Evolutionary conservation across 1,139 yeast species (phyloP).

Genomic region (Williopsis jadinii): DNA sequence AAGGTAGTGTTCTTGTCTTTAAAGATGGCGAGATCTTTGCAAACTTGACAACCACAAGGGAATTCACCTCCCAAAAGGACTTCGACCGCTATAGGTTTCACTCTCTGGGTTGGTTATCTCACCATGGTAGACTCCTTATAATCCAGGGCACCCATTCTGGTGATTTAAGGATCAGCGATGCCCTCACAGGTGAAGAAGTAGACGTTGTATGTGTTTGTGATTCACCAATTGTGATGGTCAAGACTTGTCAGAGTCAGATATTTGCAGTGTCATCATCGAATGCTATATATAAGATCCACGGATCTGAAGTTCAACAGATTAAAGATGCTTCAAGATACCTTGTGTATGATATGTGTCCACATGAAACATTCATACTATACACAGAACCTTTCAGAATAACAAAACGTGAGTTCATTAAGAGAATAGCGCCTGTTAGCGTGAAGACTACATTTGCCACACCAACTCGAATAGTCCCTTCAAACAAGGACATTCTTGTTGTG

Average conservation of each 20-base stretch:
- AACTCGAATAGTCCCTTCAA: conserved; percentile 11
- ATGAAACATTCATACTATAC: background rate
- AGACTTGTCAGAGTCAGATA: conserved; percentile 1
- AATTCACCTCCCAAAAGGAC: conserved; percentile 8
- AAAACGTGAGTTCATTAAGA: conserved; percentile 3
- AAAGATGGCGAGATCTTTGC: conserved; percentile 11
- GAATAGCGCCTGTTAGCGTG: background rate
- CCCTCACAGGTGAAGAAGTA: background rate
- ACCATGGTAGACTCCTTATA: conserved; percentile 4
- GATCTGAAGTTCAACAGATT: conserved; percentile 1
- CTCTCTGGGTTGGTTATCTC: conserved; percentile 15
- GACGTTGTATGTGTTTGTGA: conserved; percentile 4
- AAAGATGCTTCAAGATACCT: conserved; percentile 11
- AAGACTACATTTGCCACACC: conserved; percentile 7
- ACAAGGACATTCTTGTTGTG: conserved; percentile 3
- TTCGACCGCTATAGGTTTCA: conserved; percentile 11
- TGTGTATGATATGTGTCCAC: conserved; percentile 14
- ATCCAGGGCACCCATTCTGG: conserved; percentile 19
- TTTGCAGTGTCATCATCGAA: conserved; percentile 13
- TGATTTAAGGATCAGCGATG: conserved; percentile 4
- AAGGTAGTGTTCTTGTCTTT: conserved; percentile 10
- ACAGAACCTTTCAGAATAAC: conserved; percentile 6
- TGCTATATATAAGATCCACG: conserved; percentile 10
- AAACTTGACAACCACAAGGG: conserved; percentile 7
- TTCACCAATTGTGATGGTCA: conserved; percentile 9